phyloP scores from a whole-genome alignment of 2,329 filamentous ascomycete species.

The Sclerotinia glacialis region DNA sequence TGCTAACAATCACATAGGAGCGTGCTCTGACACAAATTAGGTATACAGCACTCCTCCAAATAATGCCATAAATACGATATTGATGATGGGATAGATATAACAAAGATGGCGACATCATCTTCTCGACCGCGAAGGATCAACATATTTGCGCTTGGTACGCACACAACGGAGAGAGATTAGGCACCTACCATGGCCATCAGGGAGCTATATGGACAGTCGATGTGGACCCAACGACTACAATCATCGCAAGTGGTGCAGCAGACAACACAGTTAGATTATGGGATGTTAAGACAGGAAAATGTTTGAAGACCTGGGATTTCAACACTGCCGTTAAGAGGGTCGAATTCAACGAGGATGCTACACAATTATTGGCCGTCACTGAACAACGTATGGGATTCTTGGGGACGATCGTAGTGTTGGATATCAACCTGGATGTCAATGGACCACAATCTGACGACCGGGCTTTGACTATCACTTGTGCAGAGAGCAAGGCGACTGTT shows the following conservation, averaged over 20 bases:
- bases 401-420: constrained; percentile 88
- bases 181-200: constrained; percentile 94
- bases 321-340: constrained; percentile 95
- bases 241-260: constrained; percentile 92
- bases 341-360: constrained; percentile 94
- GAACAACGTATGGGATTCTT: constrained; percentile 98
- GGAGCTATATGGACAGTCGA: constrained; percentile 99
- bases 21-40: constrained; percentile 93
- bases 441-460: constrained; percentile 84
- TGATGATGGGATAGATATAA: constrained; percentile 62
- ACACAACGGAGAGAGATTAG: constrained; percentile 95
- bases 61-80: constrained; percentile 22
- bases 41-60: constrained; percentile 46
- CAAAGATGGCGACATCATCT: constrained; percentile 92
- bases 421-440: constrained; percentile 79
- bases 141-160: constrained; percentile 96
- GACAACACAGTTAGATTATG: constrained; percentile 98
- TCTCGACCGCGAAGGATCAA: constrained; percentile 95
- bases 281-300: constrained; percentile 90
- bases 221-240: constrained; percentile 84
- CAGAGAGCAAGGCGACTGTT: constrained; percentile 95
- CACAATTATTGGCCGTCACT: constrained; percentile 85
- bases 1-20: constrained; percentile 52
- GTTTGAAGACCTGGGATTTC: constrained; percentile 97
- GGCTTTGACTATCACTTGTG: constrained; percentile 82